Evolutionary conservation across 495 filamentous ascomycete species (phyloP), one percentile per base, ranked within the genome.

Genomic region (Aspergillus mulundensis): DNA sequence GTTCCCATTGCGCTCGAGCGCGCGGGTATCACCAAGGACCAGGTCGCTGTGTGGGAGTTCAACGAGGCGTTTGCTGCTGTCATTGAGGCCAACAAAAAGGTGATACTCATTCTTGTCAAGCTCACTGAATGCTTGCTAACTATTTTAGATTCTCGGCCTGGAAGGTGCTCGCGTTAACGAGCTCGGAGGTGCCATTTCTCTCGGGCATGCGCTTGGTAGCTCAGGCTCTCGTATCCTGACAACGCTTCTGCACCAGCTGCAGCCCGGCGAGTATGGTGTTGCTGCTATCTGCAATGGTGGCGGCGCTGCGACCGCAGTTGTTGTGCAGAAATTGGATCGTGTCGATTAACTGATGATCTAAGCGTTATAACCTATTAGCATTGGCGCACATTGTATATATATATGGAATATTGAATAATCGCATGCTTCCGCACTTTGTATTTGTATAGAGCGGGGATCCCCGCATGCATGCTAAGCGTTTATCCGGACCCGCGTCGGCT

Each of bases 31-130:
- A 87, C 82, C 45, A 87, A 89, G 72, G 85, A 94, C 21, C 87
- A 98, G 61, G 88, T 98, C 19, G 85, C 91, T 2, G 73, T 96
- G 3, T 97, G 93, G 92, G 94, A 98, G 70, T 94, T 98, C 72
- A 98, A 98, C 70, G 94, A 98, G 69, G 94, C 94, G 0, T 98
- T 98, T 69, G 93, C 93, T 14, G 93, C 89, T 0, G 93, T 97
- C 14, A 95, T 96, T 71, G 91, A 92, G 70, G 93, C 93, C 8
- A 97, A 96, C 61, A 87, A 90, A 63, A 88, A 94, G 84, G 88
- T 87, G n/a, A n/a, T 64, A 71, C 69, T 61, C 21, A 8, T 15
- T 6, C 8, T 58, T 42, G 19, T n/a, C 34, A n/a, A 44, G 15
- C 7, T 1, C 16, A 20, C 19, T n/a, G 10, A 38, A 23, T 41